Conservation (phyloP, 148 eudicot genomes). For the Rhododendron ferrugineum region DNA sequence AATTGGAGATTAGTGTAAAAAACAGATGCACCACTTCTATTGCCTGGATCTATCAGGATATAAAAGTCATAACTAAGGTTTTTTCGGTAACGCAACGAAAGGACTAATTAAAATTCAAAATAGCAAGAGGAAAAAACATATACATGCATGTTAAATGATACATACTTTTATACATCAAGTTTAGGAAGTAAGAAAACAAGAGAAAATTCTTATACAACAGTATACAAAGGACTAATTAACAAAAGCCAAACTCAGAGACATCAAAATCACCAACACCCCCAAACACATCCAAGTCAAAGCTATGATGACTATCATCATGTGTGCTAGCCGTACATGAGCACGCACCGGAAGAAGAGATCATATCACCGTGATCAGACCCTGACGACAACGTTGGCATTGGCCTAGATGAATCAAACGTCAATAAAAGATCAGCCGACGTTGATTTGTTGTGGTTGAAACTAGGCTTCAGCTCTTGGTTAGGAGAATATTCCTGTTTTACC, state of each 20-base stretch:
- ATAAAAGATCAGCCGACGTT: not conserved
- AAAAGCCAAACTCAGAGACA: not conserved
- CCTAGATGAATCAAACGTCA: not conserved
- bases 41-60: not conserved
- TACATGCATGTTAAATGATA: not conserved
- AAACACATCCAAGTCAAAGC: conserved; percentile 9
- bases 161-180: not conserved
- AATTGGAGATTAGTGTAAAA: too few relatives aligned
- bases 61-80: not conserved
- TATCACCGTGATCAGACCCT: conserved; percentile 14
- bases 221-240: not conserved
- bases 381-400: conserved; percentile 5
- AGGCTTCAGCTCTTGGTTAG: not conserved
- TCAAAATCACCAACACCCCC: conserved; percentile 7
- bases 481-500: not conserved
- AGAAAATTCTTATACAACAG: not conserved
- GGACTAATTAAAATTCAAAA: not conserved
- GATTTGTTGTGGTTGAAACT: not conserved
- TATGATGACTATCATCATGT: not conserved
- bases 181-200: not conserved
- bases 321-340: conserved; percentile 26
- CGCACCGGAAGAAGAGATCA: conserved; percentile 15
- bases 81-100: not conserved
- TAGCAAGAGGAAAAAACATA: not conserved
- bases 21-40: not conserved